Percentiles rank a stretch among this genome's conserved stretches.
These are phyloP conservation scores for Dioscorea cayenensis DNA, from an alignment of 116 monocot genomes.

Conservation along the genomic window DNA sequence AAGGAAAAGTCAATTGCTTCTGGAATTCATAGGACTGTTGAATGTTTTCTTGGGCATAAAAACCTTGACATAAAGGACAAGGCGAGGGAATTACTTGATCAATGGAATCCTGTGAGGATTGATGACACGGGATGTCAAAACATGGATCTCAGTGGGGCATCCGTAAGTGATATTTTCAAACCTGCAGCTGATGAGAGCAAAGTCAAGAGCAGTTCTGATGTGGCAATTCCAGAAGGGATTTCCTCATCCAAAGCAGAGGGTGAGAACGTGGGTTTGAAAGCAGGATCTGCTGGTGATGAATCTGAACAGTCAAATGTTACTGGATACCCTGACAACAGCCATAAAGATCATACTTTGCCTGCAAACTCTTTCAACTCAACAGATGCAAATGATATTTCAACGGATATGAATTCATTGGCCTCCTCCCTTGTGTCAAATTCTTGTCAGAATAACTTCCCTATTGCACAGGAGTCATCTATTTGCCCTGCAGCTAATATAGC, in stretches of 20 bases:
- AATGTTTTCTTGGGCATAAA: constrained; percentile 23
- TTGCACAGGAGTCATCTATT: constrained; percentile 19
- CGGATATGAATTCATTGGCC: constrained; percentile 5
- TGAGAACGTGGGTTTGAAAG: neutral
- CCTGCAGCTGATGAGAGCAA: constrained; percentile 3
- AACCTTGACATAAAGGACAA: constrained; percentile 29
- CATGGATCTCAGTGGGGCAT: constrained; percentile 4
- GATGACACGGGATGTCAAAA: constrained; percentile 5
- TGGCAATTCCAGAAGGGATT: constrained; percentile 1
- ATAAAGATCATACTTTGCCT: constrained; percentile 2
- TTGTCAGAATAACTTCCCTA: constrained; percentile 17
- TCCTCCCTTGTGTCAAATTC: constrained; percentile 11
- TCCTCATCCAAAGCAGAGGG: constrained; percentile 2
- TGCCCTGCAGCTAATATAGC: neutral
- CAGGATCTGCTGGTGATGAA: neutral
- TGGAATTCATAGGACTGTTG: constrained; percentile 37
- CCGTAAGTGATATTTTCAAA: constrained; percentile 8
- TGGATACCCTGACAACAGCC: constrained; percentile 10
- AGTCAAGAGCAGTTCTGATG: neutral
- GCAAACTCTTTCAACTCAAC: constrained; percentile 4
- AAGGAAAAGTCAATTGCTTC: constrained; percentile 25
- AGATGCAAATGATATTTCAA: constrained; percentile 9
- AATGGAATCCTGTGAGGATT: constrained; percentile 6
- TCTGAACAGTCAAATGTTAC: neutral
- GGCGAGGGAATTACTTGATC: constrained; percentile 26